Base-by-base conservation (phyloP, 1,284 basidiomycete genomes). In the Inonotus obliquus region DNA sequence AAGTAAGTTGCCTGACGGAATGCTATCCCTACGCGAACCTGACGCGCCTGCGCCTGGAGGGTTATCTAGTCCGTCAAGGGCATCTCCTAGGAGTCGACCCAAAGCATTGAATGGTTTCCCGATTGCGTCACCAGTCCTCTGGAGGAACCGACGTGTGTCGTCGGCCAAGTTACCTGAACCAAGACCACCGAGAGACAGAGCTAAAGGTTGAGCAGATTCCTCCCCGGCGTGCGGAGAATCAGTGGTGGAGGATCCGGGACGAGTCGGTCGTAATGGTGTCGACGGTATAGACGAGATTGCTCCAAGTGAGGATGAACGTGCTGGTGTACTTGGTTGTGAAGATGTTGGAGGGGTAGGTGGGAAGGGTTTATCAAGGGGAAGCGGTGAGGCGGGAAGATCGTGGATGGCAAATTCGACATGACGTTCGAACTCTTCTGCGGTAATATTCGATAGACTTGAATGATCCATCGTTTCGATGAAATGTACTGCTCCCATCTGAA, bases 401-500 rank as follows among this genome's bases (percentile, higher is more conserved):
- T 86, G 85, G 53, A 97, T 93, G 1, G 92, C 93, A 14, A 79
- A 73, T 73, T 96, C 94, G n/a, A 94, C 91, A 64, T 92, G 89
- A 61, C 86, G 79, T 72, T 98, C 96, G 65, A 99, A 98, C 67
- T 98, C 93, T 56, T 91, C 89, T 72, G 96, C 92, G 0, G 91
- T 88, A 65, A 98, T 96, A 69, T 92, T 89, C 13, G 94, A 96
- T 47, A 99, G 77, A 6, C 91, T 91, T 0, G 93, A 90, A 66
- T 96, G 92, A 73, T 98, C 97, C 92, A 99, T 95, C 0, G 92
- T 92, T 76, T 98, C 94, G 66, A 98, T 94, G 73, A 98, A 98
- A 1, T 93, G 90, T 32, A 98, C 92, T 3, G 95, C 92, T 37
- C 92, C 93, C 82, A 86, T 91, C 90, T 93, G 17, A 27, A 41